Evolutionary conservation across 805 yeast species (phyloP).

Genomic region (Candida golubevii): DNA sequence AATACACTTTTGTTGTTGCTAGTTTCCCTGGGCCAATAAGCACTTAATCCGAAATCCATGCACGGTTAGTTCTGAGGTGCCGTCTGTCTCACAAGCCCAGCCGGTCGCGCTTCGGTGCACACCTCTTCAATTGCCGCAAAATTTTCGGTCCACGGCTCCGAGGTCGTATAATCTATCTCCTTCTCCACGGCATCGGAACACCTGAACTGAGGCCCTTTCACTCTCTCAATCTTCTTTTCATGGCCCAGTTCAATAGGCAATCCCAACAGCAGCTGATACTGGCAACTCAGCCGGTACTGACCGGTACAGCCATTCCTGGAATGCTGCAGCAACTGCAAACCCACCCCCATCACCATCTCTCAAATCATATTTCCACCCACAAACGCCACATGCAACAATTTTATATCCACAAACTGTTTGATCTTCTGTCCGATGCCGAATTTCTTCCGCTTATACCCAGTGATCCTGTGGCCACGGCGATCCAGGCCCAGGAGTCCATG

Average conservation of each 20-base stretch:
- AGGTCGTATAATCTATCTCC: no score
- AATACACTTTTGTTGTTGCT: no score
- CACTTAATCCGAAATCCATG: no score
- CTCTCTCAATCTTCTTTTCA: not conserved
- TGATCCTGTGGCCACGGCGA: constrained; percentile 15
- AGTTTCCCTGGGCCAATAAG: no score
- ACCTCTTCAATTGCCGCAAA: constrained; percentile 21
- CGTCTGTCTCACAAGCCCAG: no score
- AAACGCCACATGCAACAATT: constrained; percentile 27
- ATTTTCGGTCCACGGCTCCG: constrained; percentile 9
- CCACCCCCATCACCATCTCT: constrained; percentile 1
- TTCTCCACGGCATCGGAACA: no score
- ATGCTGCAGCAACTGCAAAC: constrained; percentile 10
- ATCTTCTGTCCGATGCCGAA: constrained; percentile 65
- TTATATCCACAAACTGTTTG: constrained; percentile 65
- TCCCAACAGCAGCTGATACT: not conserved
- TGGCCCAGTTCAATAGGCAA: constrained; percentile 11
- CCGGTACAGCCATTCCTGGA: not conserved
- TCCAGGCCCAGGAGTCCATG: constrained; percentile 15
- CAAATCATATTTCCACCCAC: constrained; percentile 36
- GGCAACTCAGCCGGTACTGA: not conserved
- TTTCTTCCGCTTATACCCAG: constrained; percentile 38
- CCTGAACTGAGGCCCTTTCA: no score
- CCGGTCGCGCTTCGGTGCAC: constrained; percentile 5
- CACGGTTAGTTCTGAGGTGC: no score